A percentile compares a stretch with the other conserved stretches of the same genome.
Evolutionary conservation across 2,329 filamentous ascomycete genomes (phyloP).

Genomic region (Fusarium bulbicola): DNA sequence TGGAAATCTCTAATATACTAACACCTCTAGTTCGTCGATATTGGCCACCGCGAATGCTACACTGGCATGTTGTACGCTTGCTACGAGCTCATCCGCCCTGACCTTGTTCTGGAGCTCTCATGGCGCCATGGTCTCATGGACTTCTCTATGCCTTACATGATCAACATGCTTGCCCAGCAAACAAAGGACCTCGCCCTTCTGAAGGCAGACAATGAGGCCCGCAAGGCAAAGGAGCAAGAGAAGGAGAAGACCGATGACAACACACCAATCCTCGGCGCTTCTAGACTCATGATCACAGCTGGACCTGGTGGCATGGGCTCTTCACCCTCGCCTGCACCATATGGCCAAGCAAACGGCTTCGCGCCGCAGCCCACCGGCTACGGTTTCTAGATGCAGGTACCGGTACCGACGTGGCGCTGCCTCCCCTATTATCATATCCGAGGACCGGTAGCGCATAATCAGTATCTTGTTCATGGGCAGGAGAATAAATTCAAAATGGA

Average conservation of each 20-base stretch:
- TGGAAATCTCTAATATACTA: conserved; percentile 40
- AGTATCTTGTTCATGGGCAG: conserved; percentile 3
- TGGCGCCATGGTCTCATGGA: conserved; percentile 95
- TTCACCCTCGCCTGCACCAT: conserved; percentile 71
- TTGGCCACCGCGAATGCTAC: conserved; percentile 98
- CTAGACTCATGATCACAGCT: conserved; percentile 94
- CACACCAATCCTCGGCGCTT: conserved; percentile 89
- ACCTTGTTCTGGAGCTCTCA: conserved; percentile 93
- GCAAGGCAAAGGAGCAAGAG: conserved; percentile 78
- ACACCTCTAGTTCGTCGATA: conserved; percentile 86
- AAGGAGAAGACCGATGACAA: conserved; percentile 89
- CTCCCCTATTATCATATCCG: conserved; percentile 22
- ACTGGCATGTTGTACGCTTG: conserved; percentile 99
- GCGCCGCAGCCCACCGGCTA: conserved; percentile 88
- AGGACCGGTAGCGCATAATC: conserved; percentile 8
- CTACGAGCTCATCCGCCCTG: conserved; percentile 94
- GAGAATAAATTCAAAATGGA: conserved; percentile 8
- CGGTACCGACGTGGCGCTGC: conserved; percentile 44
- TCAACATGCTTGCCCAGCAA: conserved; percentile 95
- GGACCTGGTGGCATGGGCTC: conserved; percentile 67
- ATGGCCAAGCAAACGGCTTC: conserved; percentile 84
- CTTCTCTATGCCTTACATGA: conserved; percentile 99
- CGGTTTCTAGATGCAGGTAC: conserved; percentile 60
- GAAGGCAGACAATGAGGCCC: conserved; percentile 96
- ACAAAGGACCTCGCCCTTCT: conserved; percentile 83